Percentiles rank a stretch among this genome's conserved stretches.
phyloP scores from a whole-genome alignment of 805 yeast genomes.

The Komagataella phaffii region DNA sequence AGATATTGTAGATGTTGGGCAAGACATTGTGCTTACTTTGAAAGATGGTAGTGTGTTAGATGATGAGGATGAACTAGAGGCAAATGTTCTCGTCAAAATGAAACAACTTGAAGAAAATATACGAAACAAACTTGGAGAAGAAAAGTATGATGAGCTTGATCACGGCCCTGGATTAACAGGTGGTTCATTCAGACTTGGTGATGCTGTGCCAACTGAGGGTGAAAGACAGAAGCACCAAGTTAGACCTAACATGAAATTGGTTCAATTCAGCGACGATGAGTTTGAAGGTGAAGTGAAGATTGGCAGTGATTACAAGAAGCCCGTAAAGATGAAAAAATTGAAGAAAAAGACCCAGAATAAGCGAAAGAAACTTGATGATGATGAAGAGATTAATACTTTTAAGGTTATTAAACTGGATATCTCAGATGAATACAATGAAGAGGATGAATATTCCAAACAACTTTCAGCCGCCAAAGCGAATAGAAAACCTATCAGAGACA shows the following conservation, averaged over 20 bases:
- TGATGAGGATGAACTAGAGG: conserved; percentile 22
- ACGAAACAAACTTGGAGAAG: conserved; percentile 8
- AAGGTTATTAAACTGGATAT: conserved; percentile 13
- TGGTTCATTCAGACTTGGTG: conserved; percentile 12
- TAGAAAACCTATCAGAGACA: conserved; percentile 13
- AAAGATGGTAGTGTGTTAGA: conserved; percentile 30
- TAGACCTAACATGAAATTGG: conserved; percentile 2
- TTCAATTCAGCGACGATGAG: conserved; percentile 2
- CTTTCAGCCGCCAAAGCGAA: conserved; percentile 17
- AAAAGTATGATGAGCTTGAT: conserved; percentile 7
- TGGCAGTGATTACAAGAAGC: conserved; percentile 7
- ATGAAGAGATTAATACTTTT: conserved; percentile 2
- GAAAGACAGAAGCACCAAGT: background rate
- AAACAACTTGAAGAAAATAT: conserved; percentile 15
- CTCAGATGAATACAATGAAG: conserved; percentile 12
- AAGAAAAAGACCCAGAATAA: conserved; percentile 12
- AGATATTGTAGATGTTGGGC: conserved; percentile 18
- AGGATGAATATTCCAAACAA: conserved; percentile 11
- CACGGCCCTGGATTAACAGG: conserved; percentile 3
- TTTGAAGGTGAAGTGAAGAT: background rate
- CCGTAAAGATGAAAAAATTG: conserved; percentile 16
- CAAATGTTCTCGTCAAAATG: conserved; percentile 23
- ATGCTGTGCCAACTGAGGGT: conserved; percentile 7
- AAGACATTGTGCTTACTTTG: conserved; percentile 42
- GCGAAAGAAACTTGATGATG: conserved; percentile 9